Percentiles rank a stretch among this genome's conserved stretches.
Conservation (phyloP, 108 stramenopile species). For the Poteriospumella lacustris region DNA sequence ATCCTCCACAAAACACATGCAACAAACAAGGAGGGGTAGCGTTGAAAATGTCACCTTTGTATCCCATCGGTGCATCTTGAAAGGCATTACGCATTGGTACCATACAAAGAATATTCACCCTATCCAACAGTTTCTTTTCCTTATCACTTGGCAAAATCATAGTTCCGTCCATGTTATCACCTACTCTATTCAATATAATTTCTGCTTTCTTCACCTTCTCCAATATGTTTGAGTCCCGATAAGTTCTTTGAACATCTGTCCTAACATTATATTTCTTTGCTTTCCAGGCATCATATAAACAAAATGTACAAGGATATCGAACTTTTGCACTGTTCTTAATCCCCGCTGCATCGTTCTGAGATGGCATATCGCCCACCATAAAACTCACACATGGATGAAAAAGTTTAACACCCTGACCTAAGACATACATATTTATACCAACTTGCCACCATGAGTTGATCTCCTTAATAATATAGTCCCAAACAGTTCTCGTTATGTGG, state of each 20-base stretch:
- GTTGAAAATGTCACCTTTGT: conserved; percentile 8
- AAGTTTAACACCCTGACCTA: conserved; percentile 7
- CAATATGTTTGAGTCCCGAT: conserved; percentile 7
- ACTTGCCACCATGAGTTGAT: conserved; percentile 7
- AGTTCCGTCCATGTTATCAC: conserved; percentile 7
- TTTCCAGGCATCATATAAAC: conserved; percentile 8
- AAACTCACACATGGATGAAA: conserved; percentile 8
- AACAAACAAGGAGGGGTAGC: conserved; percentile 6
- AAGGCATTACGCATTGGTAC: conserved; percentile 7
- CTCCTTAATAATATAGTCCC: conserved; percentile 3
- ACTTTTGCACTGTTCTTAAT: conserved; percentile 8
- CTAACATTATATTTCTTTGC: neutral
- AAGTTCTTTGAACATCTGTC: conserved; percentile 8
- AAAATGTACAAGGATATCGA: conserved; percentile 8
- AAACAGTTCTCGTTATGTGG: conserved; percentile 7
- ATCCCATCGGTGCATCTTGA: conserved; percentile 6
- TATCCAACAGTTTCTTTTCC: conserved; percentile 8
- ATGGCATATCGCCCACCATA: conserved; percentile 6
- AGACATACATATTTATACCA: conserved; percentile 9
- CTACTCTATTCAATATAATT: conserved; percentile 9
- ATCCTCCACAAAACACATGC: conserved; percentile 7
- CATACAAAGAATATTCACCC: conserved; percentile 8
- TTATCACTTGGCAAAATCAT: conserved; percentile 8
- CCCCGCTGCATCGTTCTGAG: conserved; percentile 1
- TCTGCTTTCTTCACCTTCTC: conserved; percentile 7